Conservation (phyloP, 2,329 filamentous ascomycete genomes). For the Chaetomiaceae sp. region DNA sequence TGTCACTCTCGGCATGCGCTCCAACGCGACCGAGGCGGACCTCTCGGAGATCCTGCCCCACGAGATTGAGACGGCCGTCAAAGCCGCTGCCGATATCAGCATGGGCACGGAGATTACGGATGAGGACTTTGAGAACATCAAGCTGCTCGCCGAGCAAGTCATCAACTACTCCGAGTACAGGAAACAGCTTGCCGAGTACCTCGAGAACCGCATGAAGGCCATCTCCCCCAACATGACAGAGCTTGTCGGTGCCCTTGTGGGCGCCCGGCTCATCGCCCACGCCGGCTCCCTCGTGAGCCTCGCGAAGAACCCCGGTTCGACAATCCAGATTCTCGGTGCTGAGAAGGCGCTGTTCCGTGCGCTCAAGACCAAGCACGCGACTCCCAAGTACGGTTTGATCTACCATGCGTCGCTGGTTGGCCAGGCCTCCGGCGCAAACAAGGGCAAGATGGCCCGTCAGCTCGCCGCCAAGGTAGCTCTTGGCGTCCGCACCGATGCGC, state of each 20-base stretch:
- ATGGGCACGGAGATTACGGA: constrained; percentile 97
- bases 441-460: constrained; percentile 98
- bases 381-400: constrained; percentile 94
- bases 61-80: constrained; percentile 86
- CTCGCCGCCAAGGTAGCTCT: constrained; percentile 89
- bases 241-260: constrained; percentile 87
- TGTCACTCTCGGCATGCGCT: constrained; percentile 80
- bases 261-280: constrained; percentile 90
- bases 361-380: constrained; percentile 98
- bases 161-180: constrained; percentile 89
- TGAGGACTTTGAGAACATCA: constrained; percentile 89
- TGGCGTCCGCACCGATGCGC: constrained; percentile 85
- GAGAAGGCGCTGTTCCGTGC: constrained; percentile 98
- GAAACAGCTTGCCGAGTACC: constrained; percentile 77
- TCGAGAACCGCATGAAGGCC: constrained; percentile 89
- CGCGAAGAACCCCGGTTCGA: constrained; percentile 90
- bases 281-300: constrained; percentile 90
- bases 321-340: constrained; percentile 95
- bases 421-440: constrained; percentile 95
- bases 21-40: constrained; percentile 68
- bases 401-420: constrained; percentile 92
- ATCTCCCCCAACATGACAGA: constrained; percentile 94
- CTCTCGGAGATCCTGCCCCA: constrained; percentile 89
- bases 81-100: constrained; percentile 89
- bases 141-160: constrained; percentile 86